phyloP scores from a whole-genome alignment of 2,329 filamentous ascomycete species.

The Fusarium secorum region DNA sequence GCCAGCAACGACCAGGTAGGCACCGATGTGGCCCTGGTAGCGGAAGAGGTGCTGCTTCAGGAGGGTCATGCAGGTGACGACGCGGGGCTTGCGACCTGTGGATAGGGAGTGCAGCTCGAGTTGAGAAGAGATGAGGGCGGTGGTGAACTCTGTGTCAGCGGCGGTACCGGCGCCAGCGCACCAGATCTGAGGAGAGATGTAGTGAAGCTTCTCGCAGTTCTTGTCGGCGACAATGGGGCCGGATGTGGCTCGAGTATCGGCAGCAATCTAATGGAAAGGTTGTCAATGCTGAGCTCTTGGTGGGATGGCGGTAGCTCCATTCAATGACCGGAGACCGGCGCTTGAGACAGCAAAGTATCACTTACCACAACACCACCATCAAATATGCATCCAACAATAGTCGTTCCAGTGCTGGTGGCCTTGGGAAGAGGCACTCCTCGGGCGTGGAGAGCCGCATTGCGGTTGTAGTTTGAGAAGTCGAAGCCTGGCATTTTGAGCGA shows the following conservation, averaged over 20 bases:
- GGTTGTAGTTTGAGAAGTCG: conserved; percentile 99
- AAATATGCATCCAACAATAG: conserved; percentile 96
- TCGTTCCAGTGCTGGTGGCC: conserved; percentile 97
- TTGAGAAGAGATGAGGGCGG: conserved; percentile 96
- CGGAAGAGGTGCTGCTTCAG: conserved; percentile 99
- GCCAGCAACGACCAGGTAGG: conserved; percentile 95
- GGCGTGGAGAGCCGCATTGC: conserved; percentile 95
- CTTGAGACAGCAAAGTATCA: conserved; percentile 29
- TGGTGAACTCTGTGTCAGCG: conserved; percentile 99
- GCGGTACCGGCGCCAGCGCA: conserved; percentile 97
- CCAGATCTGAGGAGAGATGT: conserved; percentile 98
- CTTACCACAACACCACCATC: conserved; percentile 93
- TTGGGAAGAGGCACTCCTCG: conserved; percentile 94
- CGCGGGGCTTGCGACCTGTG: conserved; percentile 93
- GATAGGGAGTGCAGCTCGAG: conserved; percentile 97
- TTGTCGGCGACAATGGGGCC: conserved; percentile 99
- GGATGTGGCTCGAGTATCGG: conserved; percentile 96
- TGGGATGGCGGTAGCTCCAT: conserved; percentile 7
- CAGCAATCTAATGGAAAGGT: conserved; percentile 74
- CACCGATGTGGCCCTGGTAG: conserved; percentile 96
- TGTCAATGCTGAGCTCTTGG: conserved; percentile 28
- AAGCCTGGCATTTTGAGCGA: conserved; percentile 84
- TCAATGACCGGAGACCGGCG: background rate
- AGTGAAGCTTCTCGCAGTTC: conserved; percentile 99
- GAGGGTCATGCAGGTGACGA: conserved; percentile 99